phyloP scores from a whole-genome alignment of 805 yeast species.

The Nakazawaea ishiwadae region DNA sequence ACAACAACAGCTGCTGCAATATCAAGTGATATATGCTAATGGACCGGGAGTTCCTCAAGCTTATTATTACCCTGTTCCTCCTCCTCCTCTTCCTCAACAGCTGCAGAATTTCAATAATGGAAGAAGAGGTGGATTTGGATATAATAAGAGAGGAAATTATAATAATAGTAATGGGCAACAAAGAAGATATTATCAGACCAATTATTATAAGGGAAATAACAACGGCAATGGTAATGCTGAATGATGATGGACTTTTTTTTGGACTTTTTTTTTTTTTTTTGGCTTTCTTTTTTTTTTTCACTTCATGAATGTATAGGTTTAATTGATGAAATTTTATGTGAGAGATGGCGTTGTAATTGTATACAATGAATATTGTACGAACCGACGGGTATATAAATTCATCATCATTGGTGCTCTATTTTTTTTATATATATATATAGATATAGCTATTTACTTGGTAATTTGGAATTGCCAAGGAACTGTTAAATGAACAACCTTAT shows the following conservation, averaged over 20 bases:
- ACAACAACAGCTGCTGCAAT: conserved; percentile 5
- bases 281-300: too few relatives aligned
- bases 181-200: conserved; percentile 4
- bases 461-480: conserved; percentile 86
- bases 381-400: too few relatives aligned
- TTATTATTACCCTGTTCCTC: conserved; percentile 9
- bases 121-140: conserved; percentile 6
- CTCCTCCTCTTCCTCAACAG: too few relatives aligned
- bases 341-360: too few relatives aligned
- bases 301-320: too few relatives aligned
- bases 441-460: conserved; percentile 36
- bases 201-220: background rate
- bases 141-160: conserved; percentile 8
- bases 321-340: too few relatives aligned
- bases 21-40: conserved; percentile 8
- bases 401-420: too few relatives aligned
- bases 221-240: conserved; percentile 1
- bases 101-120: background rate
- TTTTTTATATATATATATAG: background rate
- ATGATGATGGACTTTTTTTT: too few relatives aligned
- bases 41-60: conserved; percentile 5
- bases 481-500: conserved; percentile 64
- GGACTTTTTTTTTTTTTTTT: too few relatives aligned
- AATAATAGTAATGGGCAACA: background rate
- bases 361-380: too few relatives aligned